These are phyloP conservation scores for Globisporangium canariense DNA, from an alignment of 352 stramenopile genomes.

Conservation along the genomic window DNA sequence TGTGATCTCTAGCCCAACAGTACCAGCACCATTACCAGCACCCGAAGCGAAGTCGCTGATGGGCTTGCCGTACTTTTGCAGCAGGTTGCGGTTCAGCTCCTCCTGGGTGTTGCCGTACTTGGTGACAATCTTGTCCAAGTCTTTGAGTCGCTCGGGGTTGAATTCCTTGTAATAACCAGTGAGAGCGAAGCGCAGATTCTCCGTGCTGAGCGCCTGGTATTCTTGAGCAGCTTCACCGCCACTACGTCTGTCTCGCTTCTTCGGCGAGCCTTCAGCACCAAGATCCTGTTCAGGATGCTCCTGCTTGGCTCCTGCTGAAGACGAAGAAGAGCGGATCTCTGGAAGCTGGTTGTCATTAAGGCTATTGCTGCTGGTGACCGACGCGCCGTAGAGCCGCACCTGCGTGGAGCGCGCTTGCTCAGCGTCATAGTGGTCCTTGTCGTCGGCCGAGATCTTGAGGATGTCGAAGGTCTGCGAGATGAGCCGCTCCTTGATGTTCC, in stretches of 20 bases:
- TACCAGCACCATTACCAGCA: too few relatives aligned
- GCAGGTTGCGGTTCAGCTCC: constrained; percentile 56
- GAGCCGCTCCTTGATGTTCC: constrained; percentile 93
- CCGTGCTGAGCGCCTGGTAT: constrained; percentile 20
- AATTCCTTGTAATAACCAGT: constrained; percentile 54
- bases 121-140: constrained; percentile 68
- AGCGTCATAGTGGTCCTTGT: constrained; percentile 77
- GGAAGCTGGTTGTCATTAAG: constrained; percentile 15
- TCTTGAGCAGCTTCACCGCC: neutral
- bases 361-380: constrained; percentile 12
- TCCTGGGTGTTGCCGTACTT: constrained; percentile 71
- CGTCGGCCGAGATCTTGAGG: constrained; percentile 71
- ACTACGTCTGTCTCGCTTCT: neutral
- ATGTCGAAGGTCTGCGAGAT: constrained; percentile 91
- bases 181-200: constrained; percentile 43
- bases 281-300: constrained; percentile 21
- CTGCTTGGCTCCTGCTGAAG: neutral
- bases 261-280: neutral
- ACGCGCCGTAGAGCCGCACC: constrained; percentile 53
- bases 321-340: constrained; percentile 1
- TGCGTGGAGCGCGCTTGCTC: constrained; percentile 63
- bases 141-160: constrained; percentile 47
- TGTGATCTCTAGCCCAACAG: neutral
- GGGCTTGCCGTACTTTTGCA: constrained; percentile 62
- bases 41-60: constrained; percentile 38